Evolutionary conservation across 768 basidiomycete species (phyloP), one percentile per base, ranked within the genome.

Genomic region (Hygrophoropsis aurantiaca): DNA sequence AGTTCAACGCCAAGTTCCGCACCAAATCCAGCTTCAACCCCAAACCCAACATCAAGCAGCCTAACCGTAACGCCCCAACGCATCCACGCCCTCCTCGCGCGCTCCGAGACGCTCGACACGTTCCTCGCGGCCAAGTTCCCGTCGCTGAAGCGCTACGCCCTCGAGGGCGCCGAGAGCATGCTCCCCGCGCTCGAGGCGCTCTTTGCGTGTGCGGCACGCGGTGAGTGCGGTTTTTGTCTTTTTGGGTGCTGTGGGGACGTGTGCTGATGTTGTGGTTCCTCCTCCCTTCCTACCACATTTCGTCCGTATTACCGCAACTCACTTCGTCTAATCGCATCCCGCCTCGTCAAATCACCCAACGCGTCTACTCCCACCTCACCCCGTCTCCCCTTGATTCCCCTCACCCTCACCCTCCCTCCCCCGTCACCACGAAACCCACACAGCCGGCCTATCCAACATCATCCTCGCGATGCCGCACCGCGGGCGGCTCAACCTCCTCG

Each of bases 121-220:
- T 95, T 93, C 60, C 68, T 93, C 36, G 90, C 92, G 58, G 72
- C 80, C 43, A 93, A 93, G 65, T 95, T 94, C 60, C 92, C 93
- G 1, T 94, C 91, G 66, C 57, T 90, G 62, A 90, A 89, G 66
- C 78, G 88, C 58, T 91, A 91, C 64, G 92, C 90, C 0, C 74
- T 94, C 30, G 93, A 97, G 65, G 94, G 94, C 3, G 94, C 87
- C 2, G 94, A 95, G 69, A 91, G 90, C 3, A 94, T 95, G 93
- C 67, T 97, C 20, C 87, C 91, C 4, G 93, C 91, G 1, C 70
- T 95, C 2, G 90, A 94, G 50, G 72, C 80, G 0, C 64, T 97
- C 15, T 90, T 97, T 56, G 69, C 74, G 0, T 72, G 78, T 2
- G 84, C 90, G 7, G 77, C 88, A 3, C 66, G 71, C 56, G 78